phyloP scores from a whole-genome alignment of 2,329 filamentous ascomycete genomes.

The Colletotrichum liriopes region DNA sequence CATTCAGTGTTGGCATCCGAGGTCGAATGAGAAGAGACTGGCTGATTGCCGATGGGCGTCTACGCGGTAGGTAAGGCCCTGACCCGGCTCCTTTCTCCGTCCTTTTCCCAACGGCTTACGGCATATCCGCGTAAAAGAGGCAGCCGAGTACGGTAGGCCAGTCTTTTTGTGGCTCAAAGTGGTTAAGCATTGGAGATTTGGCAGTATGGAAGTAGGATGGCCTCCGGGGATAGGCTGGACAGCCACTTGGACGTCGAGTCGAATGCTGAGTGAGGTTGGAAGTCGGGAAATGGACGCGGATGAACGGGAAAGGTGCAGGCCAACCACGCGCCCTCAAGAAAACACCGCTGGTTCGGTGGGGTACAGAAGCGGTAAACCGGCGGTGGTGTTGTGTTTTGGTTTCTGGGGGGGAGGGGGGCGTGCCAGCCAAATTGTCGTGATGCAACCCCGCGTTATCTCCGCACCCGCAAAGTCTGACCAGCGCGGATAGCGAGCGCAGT shows the following conservation, averaged over 20 bases:
- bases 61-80: constrained; percentile 9
- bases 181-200: neutral
- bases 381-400: no score
- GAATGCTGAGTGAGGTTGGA: neutral
- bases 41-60: constrained; percentile 12
- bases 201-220: no score
- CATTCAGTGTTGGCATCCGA: constrained; percentile 1
- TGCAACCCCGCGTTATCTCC: constrained; percentile 37
- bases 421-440: neutral
- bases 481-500: neutral
- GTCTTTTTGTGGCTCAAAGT: no score
- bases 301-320: no score
- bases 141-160: neutral
- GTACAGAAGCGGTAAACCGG: no score
- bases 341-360: no score
- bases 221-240: neutral
- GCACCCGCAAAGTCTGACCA: neutral
- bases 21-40: constrained; percentile 15
- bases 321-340: neutral
- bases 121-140: neutral
- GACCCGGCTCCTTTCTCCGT: constrained; percentile 10
- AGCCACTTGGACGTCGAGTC: neutral
- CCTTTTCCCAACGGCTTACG: neutral
- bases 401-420: no score
- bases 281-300: neutral